Evolutionary conservation across 2,329 filamentous ascomycete genomes (phyloP).

Genomic region (Metarhizium brunneum): DNA sequence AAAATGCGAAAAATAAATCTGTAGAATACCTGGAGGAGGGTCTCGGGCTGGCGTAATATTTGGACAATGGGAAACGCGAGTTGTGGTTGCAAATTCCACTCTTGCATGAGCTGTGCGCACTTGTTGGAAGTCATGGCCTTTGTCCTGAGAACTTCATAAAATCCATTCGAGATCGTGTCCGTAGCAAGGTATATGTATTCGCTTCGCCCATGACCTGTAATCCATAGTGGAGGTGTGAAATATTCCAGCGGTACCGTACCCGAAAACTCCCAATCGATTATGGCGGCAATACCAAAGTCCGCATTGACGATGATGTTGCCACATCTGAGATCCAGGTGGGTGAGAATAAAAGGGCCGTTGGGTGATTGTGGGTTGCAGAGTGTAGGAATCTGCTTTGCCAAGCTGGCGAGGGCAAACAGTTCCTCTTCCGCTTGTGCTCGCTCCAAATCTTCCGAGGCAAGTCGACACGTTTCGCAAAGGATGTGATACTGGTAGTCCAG

Average conservation of each 20-base stretch:
- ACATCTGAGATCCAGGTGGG: constrained; percentile 9
- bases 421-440: constrained; percentile 7
- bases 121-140: not conserved
- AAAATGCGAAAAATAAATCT: not conserved
- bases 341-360: constrained; percentile 8
- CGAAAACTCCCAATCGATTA: constrained; percentile 18
- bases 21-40: not conserved
- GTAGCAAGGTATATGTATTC: not conserved
- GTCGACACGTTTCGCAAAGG: constrained; percentile 6
- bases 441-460: constrained; percentile 5
- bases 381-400: constrained; percentile 1
- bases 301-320: constrained; percentile 16
- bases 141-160: not conserved
- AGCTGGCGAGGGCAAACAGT: constrained; percentile 7
- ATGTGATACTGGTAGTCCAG: constrained; percentile 5
- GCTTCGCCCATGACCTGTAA: constrained; percentile 4
- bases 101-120: not conserved
- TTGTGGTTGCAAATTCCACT: not conserved
- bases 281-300: constrained; percentile 11
- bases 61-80: not conserved
- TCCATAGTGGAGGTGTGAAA: constrained; percentile 11
- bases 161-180: not conserved
- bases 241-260: constrained; percentile 7
- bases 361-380: not conserved
- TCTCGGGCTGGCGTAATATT: not conserved